Conservation (phyloP, 495 filamentous ascomycete genomes). For the Astrothelium subdiscretum region DNA sequence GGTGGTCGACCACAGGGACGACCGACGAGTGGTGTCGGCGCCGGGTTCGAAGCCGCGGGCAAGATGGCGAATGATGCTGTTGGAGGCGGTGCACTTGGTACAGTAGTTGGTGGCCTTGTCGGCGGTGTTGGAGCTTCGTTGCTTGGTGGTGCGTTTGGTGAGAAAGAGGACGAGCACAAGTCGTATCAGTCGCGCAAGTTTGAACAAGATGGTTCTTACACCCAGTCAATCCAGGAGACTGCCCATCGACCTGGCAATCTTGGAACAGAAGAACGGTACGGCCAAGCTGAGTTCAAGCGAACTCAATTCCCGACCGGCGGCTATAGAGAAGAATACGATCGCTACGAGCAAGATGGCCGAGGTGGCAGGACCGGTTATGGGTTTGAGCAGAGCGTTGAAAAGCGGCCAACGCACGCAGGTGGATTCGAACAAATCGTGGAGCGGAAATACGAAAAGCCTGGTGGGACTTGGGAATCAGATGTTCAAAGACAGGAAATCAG, state of each 20-base stretch:
- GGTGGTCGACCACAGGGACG: background rate
- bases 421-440: slow-evolving; percentile 24
- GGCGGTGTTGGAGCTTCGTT: slow-evolving; percentile 25
- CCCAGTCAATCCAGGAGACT: slow-evolving; percentile 32
- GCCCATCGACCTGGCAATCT: slow-evolving; percentile 22
- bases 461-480: slow-evolving; percentile 17
- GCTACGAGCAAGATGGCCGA: slow-evolving; percentile 22
- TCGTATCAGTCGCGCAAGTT: slow-evolving; percentile 27
- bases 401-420: slow-evolving; percentile 9
- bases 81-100: slow-evolving; percentile 32
- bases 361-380: slow-evolving; percentile 17
- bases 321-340: slow-evolving; percentile 33
- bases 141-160: slow-evolving; percentile 25
- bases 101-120: slow-evolving; percentile 36
- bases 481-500: slow-evolving; percentile 19
- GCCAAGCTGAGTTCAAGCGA: slow-evolving; percentile 35
- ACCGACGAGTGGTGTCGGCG: slow-evolving; percentile 13
- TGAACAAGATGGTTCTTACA: slow-evolving; percentile 33
- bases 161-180: slow-evolving; percentile 34
- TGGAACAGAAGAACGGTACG: slow-evolving; percentile 31
- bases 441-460: slow-evolving; percentile 17
- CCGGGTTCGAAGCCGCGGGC: slow-evolving; percentile 17
- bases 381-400: slow-evolving; percentile 18
- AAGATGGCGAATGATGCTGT: slow-evolving; percentile 26
- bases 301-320: slow-evolving; percentile 34